Conservation (phyloP, 2,329 filamentous ascomycete species). For the Macrophomina phaseolina region DNA sequence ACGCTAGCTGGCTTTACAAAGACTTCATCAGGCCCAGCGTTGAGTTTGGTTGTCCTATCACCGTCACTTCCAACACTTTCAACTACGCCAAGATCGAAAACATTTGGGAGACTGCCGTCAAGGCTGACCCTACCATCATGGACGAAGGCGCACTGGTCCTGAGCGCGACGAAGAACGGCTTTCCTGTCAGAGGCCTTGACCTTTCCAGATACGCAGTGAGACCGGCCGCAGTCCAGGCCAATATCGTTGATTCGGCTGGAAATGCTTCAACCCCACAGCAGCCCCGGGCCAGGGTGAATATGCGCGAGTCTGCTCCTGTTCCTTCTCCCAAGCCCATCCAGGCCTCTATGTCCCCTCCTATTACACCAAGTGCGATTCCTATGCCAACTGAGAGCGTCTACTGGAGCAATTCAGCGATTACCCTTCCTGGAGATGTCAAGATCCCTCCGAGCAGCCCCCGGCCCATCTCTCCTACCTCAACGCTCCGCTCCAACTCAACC, state of each 20-base stretch:
- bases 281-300: background rate
- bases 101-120: background rate
- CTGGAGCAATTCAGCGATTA: background rate
- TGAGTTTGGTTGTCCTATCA: background rate
- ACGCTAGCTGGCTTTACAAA: background rate
- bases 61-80: background rate
- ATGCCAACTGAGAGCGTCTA: background rate
- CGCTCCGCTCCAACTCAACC: background rate
- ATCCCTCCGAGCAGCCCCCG: background rate
- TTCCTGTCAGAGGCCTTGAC: background rate
- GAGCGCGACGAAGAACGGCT: background rate
- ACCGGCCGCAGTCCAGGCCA: background rate
- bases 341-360: too few species aligned
- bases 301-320: background rate
- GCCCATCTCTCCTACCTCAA: background rate
- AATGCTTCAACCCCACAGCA: background rate
- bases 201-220: background rate
- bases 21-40: background rate
- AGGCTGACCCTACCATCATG: background rate
- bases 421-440: background rate
- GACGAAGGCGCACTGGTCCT: slow-evolving; percentile 1
- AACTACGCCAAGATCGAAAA: background rate
- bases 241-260: background rate
- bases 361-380: too few species aligned
- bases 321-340: background rate